A percentile compares a stretch with the other conserved stretches of the same genome.
These are phyloP conservation scores for Metschnikowia hibisci DNA, from an alignment of 805 yeast genomes.

Conservation along the genomic window DNA sequence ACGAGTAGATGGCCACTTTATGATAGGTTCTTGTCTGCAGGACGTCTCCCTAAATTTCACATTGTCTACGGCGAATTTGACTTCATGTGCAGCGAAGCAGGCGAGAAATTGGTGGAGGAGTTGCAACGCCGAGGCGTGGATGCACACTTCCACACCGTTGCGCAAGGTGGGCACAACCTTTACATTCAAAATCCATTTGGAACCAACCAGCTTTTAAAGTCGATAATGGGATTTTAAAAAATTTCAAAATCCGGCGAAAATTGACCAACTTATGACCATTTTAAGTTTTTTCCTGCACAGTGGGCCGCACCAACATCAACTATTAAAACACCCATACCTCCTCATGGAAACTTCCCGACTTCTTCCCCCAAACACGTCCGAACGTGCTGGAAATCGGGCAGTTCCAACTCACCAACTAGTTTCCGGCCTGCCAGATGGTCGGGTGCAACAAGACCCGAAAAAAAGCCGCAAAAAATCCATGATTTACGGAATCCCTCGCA, in stretches of 20 bases:
- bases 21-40: slow-evolving; percentile 44
- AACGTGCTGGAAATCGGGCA: too few species aligned
- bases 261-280: too few species aligned
- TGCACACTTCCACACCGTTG: slow-evolving; percentile 14
- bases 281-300: too few species aligned
- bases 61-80: slow-evolving; percentile 68
- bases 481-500: slow-evolving; percentile 26
- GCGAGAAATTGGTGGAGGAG: slow-evolving; percentile 30
- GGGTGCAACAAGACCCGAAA: neutral
- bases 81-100: slow-evolving; percentile 66
- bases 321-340: too few species aligned
- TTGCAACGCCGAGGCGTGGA: slow-evolving; percentile 14
- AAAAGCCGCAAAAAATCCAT: slow-evolving; percentile 21
- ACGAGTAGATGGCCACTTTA: slow-evolving; percentile 62
- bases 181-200: slow-evolving; percentile 45
- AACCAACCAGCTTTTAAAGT: slow-evolving; percentile 26
- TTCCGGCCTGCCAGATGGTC: neutral
- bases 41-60: slow-evolving; percentile 29
- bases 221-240: neutral
- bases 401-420: too few species aligned
- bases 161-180: slow-evolving; percentile 43
- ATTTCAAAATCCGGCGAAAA: too few species aligned
- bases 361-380: too few species aligned
- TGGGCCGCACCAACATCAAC: too few species aligned
- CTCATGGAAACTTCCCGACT: too few species aligned